Base-by-base conservation (phyloP, 1,139 yeast species). In the Schwanniomyces etchellsii region DNA sequence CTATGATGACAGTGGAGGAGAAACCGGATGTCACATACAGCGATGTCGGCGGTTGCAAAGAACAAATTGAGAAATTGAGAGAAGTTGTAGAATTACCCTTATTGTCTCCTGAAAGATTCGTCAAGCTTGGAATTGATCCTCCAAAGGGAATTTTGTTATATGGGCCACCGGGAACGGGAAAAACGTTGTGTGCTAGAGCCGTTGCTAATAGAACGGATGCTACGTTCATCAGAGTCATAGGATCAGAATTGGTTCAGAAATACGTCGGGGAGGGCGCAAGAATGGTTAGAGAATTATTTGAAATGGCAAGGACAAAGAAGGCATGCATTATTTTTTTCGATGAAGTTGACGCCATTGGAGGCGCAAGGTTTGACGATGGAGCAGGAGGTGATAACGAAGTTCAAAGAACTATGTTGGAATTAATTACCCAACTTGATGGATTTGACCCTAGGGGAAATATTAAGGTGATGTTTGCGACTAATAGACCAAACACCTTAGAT, bases 1-100 rank as follows among this genome's bases (percentile, higher is more conserved):
- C 98, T n/a, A 91, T 91, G 98, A 91, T 91, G 98, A 89, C 97
- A 1, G 98, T 91, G 31, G 98, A 91, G 58, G 98, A 91, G 57
- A 91, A 91, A 59, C 98, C 98, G 12, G 93, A 82, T 59, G 91
- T 82, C 22, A 82, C 93, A 9, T 82, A 82, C 52, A 75, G 83
- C 40, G 98, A 91, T 57, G 91, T 91, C 37, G 98, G 98, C 47
- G 98, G 98, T 17, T 86, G 96, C 58, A 91, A 91, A 64, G 97
- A 91, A 38, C 98, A 91, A 59, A 89, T 91, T 52, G 98, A 91
- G 55, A 91, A 91, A 63, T 72, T 91, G 45, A 75, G 98, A 55
- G 98, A 91, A 60, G 98, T 91, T 45, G 98, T 91, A 22, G 98
- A 91, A 59, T 70, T 91, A 53, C 98, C 98, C 28, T 66, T 91